These are phyloP conservation scores for Brassica napus DNA, from an alignment of 345 rosid species.

Conservation along the genomic window DNA sequence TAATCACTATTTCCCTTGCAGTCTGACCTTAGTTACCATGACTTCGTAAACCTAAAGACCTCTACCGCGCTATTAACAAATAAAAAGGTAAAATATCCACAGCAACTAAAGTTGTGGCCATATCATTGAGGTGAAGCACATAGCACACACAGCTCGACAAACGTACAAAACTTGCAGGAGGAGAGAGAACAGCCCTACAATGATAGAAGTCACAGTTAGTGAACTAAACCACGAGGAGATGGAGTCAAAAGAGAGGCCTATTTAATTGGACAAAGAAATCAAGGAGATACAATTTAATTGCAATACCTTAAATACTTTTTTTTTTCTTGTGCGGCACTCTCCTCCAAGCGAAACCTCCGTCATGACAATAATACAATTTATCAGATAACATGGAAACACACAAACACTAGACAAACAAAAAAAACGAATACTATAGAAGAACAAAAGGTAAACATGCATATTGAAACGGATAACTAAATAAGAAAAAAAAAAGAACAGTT, in stretches of 20 bases:
- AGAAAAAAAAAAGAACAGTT: neutral
- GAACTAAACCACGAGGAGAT: neutral
- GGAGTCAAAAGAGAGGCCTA: neutral
- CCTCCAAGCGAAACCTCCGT: constrained; percentile 41
- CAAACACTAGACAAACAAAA: neutral
- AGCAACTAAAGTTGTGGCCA: constrained; percentile 1
- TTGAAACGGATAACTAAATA: neutral
- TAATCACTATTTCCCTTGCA: neutral
- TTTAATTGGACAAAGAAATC: neutral
- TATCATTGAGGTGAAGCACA: neutral
- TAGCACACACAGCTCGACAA: neutral
- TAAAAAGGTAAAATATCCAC: neutral
- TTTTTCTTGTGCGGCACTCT: constrained; percentile 23
- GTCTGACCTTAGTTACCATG: neutral
- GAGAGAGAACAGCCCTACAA: constrained; percentile 34
- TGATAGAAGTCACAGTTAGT: constrained; percentile 8
- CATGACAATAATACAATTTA: constrained; percentile 28
- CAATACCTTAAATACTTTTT: constrained; percentile 25
- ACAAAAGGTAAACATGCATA: neutral
- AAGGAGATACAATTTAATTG: neutral
- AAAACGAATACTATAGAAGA: neutral
- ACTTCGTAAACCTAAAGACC: neutral
- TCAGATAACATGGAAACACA: constrained; percentile 20
- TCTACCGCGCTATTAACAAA: neutral
- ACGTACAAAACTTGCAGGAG: constrained; percentile 35